A percentile compares a stretch with the other conserved stretches of the same genome.
Conservation (phyloP, 495 filamentous ascomycete genomes). For the Aspergillus saccharolyticus region DNA sequence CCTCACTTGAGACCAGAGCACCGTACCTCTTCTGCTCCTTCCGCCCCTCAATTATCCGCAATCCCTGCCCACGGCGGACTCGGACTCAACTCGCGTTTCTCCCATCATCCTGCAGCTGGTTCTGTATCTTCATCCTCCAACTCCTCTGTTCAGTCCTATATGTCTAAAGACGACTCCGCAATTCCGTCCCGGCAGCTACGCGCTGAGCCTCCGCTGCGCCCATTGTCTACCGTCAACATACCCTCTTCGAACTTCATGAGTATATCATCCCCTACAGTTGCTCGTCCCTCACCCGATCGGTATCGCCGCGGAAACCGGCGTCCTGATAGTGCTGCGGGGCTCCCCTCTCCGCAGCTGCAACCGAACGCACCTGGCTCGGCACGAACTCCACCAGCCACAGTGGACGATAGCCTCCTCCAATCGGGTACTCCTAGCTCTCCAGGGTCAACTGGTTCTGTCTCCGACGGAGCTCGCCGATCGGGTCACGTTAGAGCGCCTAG, state of each 20-base stretch:
- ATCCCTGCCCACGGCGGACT: constrained; percentile 37
- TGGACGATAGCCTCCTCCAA: constrained; percentile 24
- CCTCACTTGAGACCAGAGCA: constrained; percentile 63
- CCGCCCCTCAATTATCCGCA: constrained; percentile 44
- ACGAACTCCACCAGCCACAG: constrained; percentile 7
- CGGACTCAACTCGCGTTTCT: constrained; percentile 38
- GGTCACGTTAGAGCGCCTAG: constrained; percentile 43
- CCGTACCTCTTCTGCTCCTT: constrained; percentile 61
- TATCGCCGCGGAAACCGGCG: constrained; percentile 57
- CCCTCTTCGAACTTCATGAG: constrained; percentile 37
- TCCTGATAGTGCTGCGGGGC: constrained; percentile 38
- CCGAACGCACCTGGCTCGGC: constrained; percentile 11
- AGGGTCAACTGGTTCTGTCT: constrained; percentile 8
- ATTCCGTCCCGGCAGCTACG: constrained; percentile 38
- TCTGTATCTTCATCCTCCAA: constrained; percentile 55
- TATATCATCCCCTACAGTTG: constrained; percentile 41
- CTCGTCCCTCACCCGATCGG: constrained; percentile 62
- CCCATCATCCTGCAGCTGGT: constrained; percentile 55
- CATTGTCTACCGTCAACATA: constrained; percentile 48
- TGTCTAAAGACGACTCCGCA: constrained; percentile 46
- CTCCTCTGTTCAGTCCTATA: constrained; percentile 36
- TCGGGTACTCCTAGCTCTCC: constrained; percentile 3
- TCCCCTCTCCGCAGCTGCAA: constrained; percentile 39
- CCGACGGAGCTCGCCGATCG: constrained; percentile 12
- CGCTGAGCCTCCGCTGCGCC: constrained; percentile 40